These are phyloP conservation scores for Aspergillus fructus DNA, from an alignment of 2,329 filamentous ascomycete genomes.

Conservation along the genomic window DNA sequence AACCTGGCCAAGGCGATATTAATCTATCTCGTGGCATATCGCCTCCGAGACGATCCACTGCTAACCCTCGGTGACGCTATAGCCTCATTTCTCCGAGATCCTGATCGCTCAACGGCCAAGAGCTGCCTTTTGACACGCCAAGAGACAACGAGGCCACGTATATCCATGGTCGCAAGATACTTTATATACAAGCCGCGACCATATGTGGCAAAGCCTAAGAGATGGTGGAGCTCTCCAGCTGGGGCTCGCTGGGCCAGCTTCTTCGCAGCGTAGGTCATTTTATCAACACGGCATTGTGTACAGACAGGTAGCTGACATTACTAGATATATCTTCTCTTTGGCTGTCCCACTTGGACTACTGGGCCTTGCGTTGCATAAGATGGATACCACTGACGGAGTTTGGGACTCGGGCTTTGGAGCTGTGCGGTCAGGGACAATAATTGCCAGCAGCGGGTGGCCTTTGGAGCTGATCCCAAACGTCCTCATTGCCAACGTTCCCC, in stretches of 20 bases:
- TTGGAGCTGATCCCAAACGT: too few relatives aligned
- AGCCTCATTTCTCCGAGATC: too few relatives aligned
- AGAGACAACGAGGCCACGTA: too few relatives aligned
- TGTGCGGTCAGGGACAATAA: too few relatives aligned
- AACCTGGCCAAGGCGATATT: slow-evolving; percentile 12
- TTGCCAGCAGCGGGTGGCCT: too few relatives aligned
- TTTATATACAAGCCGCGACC: background rate
- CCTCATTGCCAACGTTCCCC: too few relatives aligned
- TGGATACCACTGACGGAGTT: background rate
- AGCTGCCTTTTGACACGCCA: too few relatives aligned
- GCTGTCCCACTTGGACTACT: background rate
- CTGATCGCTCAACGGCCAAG: too few relatives aligned
- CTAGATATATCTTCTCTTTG: background rate
- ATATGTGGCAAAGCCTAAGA: background rate
- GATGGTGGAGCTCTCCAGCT: background rate
- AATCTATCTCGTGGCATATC: background rate
- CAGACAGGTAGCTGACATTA: too few relatives aligned
- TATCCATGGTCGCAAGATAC: too few relatives aligned
- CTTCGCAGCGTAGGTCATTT: background rate
- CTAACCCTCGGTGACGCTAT: too few relatives aligned
- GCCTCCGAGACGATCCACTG: background rate
- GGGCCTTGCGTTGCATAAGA: background rate
- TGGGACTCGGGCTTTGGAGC: slow-evolving; percentile 5
- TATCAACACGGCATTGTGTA: background rate
- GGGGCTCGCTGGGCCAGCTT: background rate